phyloP scores from a whole-genome alignment of 345 rosid species.

The Cochlearia excelsa region DNA sequence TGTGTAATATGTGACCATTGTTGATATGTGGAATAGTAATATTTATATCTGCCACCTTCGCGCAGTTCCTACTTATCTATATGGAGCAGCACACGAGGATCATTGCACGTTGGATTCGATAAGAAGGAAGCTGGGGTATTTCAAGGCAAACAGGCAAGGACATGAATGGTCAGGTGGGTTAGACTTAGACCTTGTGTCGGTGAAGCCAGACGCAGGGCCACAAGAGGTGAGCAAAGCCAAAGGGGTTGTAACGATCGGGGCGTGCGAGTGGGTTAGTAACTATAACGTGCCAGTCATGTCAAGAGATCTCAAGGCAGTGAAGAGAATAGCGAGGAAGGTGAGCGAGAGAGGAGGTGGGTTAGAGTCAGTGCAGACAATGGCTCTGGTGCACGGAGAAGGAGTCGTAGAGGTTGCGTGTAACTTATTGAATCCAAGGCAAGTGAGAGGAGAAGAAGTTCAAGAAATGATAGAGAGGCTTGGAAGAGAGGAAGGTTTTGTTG shows the following conservation, averaged over 20 bases:
- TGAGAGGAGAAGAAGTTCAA: conserved; percentile 74
- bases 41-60: conserved; percentile 4
- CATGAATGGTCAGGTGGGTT: conserved; percentile 70
- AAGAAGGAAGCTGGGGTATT: conserved; percentile 82
- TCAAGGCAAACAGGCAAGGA: conserved; percentile 67
- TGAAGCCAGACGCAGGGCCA: conserved; percentile 75
- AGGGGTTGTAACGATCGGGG: conserved; percentile 74
- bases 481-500: conserved; percentile 49
- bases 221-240: conserved; percentile 45
- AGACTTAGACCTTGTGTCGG: conserved; percentile 43
- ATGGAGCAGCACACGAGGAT: conserved; percentile 68
- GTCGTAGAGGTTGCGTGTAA: conserved; percentile 85
- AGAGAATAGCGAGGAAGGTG: conserved; percentile 55
- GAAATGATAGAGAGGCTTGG: conserved; percentile 66
- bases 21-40: conserved; percentile 3
- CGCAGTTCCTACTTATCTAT: conserved; percentile 79
- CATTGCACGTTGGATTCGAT: conserved; percentile 70
- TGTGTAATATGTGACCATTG: neutral
- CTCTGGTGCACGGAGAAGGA: conserved; percentile 59
- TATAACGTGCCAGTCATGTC: conserved; percentile 74
- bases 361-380: conserved; percentile 87
- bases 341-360: conserved; percentile 90
- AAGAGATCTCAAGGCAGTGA: conserved; percentile 49
- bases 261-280: conserved; percentile 77
- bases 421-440: conserved; percentile 69